Evolutionary conservation across 306 rosid genomes (phyloP).

Genomic region (Casuarina glauca): DNA sequence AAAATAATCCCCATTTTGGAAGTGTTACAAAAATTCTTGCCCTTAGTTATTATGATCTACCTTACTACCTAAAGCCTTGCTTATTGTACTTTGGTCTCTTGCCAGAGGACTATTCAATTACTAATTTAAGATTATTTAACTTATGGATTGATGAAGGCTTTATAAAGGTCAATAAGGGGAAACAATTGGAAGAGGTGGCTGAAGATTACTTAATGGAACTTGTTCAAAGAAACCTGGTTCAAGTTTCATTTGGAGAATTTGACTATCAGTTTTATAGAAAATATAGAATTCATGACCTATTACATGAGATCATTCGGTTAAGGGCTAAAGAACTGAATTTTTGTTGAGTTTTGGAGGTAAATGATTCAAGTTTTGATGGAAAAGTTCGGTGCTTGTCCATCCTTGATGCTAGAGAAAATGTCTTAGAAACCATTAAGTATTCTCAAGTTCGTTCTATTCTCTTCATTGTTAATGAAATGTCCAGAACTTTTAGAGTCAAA

Average conservation of each 20-base stretch:
- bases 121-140: neutral
- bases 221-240: neutral
- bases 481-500: neutral
- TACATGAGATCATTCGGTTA: neutral
- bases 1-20: slow-evolving; percentile 6
- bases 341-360: neutral
- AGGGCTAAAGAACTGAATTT: neutral
- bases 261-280: neutral
- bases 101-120: slow-evolving; percentile 15
- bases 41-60: slow-evolving; percentile 20
- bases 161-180: neutral
- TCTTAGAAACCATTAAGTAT: neutral
- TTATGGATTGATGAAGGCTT: slow-evolving; percentile 21
- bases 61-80: slow-evolving; percentile 18
- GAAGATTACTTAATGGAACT: slow-evolving; percentile 18
- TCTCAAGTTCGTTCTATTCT: neutral
- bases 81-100: slow-evolving; percentile 27
- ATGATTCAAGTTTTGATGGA: neutral
- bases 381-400: neutral
- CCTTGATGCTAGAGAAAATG: neutral
- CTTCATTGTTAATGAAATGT: neutral
- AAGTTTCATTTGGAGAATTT: neutral
- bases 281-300: neutral
- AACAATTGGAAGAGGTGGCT: neutral
- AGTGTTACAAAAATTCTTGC: neutral